Base-by-base conservation (phyloP, 108 stramenopile genomes). In the Pseudonitzschia pungens region DNA sequence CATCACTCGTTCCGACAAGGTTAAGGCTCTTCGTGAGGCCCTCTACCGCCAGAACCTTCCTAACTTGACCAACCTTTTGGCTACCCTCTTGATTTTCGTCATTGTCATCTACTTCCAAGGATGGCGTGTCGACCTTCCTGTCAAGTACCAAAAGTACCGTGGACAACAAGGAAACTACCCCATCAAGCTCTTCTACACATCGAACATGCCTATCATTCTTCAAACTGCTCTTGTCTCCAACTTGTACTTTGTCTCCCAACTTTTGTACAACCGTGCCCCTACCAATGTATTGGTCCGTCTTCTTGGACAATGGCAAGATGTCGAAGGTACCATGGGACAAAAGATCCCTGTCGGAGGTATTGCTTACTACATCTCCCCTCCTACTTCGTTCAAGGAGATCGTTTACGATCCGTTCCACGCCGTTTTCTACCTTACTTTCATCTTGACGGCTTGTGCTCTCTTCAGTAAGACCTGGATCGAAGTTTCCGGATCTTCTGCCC, bases 171-270 rank as follows among this genome's bases (percentile, higher is more conserved):
- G 92, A 73, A 93, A 86, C 81, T 96, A 94, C 85, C 95, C 95
- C 85, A 96, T 96, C 91, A 96, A 96, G 90, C 93, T 99, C 27
- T 99, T 99, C 83, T 99, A 99, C 95, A 99, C 99, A 18, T 98
- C 97, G 82, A 99, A 99, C 96, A 99, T 99, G 97, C 98, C 98
- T 80, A 98, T 99, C 83, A 99, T 99, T 76, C 89, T 99, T 36
- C 98, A 98, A 84, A 97, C 98, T 22, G 98, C 98, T 1, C 83
- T 99, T 69, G 97, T 98, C 21, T 93, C 92, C 82, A 99, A 99
- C 88, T 80, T 99, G 54, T 99, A 99, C 94, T 99, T 99, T 83
- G 87, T 99, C 44, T 94, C 92, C 72, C 98, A 99, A 85, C 84
- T 99, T 45, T 80, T 99, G 63, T 98, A 98, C 96, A 98, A 97